phyloP scores from a whole-genome alignment of 116 monocot genomes.

The Iris pallida region DNA sequence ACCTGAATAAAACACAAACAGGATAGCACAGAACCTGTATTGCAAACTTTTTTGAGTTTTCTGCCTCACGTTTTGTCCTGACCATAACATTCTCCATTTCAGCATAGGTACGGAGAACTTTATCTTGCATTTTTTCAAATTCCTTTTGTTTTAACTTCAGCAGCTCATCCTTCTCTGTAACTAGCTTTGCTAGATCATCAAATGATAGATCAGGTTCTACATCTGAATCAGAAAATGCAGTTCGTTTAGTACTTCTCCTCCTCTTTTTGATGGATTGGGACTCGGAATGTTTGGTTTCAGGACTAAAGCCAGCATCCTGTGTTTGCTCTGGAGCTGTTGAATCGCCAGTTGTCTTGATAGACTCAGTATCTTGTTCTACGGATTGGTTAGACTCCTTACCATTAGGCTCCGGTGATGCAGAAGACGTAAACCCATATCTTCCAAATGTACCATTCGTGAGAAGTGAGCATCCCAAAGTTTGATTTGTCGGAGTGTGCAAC shows the following conservation, averaged over 20 bases:
- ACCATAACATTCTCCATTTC: conserved; percentile 82
- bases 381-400: conserved; percentile 37
- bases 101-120: conserved; percentile 78
- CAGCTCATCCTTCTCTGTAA: conserved; percentile 65
- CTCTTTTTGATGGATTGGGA: conserved; percentile 21
- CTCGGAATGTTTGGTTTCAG: conserved; percentile 3
- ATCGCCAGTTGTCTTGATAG: conserved; percentile 18
- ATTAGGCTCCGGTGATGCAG: conserved; percentile 46
- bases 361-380: conserved; percentile 8
- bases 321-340: conserved; percentile 19
- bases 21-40: conserved; percentile 45
- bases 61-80: conserved; percentile 80
- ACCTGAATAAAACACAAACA: conserved; percentile 1
- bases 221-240: conserved; percentile 60
- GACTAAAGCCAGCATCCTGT: conserved; percentile 30
- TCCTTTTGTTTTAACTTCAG: conserved; percentile 64
- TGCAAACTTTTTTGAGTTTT: conserved; percentile 85
- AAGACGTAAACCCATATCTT: conserved; percentile 55
- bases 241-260: conserved; percentile 28
- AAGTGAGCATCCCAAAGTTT: conserved; percentile 13
- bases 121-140: conserved; percentile 72
- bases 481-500: conserved; percentile 17
- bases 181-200: conserved; percentile 68
- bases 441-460: conserved; percentile 26
- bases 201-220: conserved; percentile 53